Base-by-base conservation (phyloP, 495 filamentous ascomycete genomes). In the Monascus purpureus region DNA sequence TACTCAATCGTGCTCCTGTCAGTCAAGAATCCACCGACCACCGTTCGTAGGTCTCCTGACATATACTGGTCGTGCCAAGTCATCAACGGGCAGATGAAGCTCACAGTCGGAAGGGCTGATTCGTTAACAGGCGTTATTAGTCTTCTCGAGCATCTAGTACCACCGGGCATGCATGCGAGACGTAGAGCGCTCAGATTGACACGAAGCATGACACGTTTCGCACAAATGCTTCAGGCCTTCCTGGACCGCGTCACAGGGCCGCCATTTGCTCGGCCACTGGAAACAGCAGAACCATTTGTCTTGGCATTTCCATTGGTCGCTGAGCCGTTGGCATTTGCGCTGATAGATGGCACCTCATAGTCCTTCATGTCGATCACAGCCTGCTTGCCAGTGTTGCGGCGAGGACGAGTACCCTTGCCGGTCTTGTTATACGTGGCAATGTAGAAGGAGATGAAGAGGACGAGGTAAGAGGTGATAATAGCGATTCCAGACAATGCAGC, bases 381-480 rank as follows among this genome's bases (percentile, higher is more conserved):
- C 42, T 63, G 58, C 36, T 56, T 61, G 49, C 61, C 52, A 39
- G 66, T 61, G 62, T 73, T 55, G 49, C 67, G 46, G 40, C 62
- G 49, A 36, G 66, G 57, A 28, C 68, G 51, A 30, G 60, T 52
- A 43, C 65, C 54, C 67, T 81, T 83, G 47, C 71, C 70, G 31
- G 72, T 65, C 73, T 92, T 93, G 61, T 81, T 85, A 67, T 97
- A 97, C 34, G 90, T 97, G 29, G 84, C 83, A 40, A 92, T 66
- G 72, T 97, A 97, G 80, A 97, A 97, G 31, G 80, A 85, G 66
- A 97, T 93, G 73, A 97, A 97, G 36, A 97, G 81, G 40, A 95
- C 65, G 35, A 97, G 75, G 70, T 97, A 97, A 26, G 81, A 90
- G 61, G 68, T 82, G 46, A 97, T 62, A 49, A 94, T 92, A 36